Evolutionary conservation across 2,329 filamentous ascomycete species (phyloP).

Genomic region (Penicillium fuscoglaucum): DNA sequence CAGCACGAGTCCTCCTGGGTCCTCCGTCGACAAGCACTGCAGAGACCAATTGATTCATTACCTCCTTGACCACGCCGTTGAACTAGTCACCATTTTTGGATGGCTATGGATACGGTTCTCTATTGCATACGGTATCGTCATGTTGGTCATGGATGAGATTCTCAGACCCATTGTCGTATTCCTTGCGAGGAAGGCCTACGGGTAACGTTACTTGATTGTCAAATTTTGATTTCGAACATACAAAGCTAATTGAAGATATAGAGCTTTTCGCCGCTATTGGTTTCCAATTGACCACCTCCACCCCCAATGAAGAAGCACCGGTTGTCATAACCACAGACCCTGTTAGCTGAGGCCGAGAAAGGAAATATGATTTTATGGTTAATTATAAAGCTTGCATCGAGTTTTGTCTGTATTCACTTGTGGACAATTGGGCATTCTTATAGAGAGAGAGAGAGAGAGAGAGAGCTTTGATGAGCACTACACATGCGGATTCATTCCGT

Average conservation of each 20-base stretch:
- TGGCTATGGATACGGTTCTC: not conserved
- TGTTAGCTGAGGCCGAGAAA: too few relatives aligned
- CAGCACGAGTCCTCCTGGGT: too few relatives aligned
- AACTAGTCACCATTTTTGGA: not conserved
- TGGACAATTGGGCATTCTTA: not conserved
- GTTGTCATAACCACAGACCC: too few relatives aligned
- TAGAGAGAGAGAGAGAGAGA: not conserved
- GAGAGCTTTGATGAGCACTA: not conserved
- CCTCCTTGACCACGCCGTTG: not conserved
- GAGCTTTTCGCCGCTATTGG: not conserved
- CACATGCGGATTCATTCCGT: not conserved
- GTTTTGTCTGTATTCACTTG: not conserved
- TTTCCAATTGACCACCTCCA: not conserved
- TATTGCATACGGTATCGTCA: too few relatives aligned
- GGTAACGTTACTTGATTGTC: not conserved
- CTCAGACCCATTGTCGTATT: not conserved
- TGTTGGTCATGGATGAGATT: not conserved
- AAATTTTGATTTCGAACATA: not conserved
- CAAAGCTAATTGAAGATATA: not conserved
- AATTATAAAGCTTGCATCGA: too few relatives aligned
- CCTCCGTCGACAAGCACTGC: not conserved
- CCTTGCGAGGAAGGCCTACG: not conserved
- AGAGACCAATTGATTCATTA: not conserved
- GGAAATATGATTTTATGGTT: too few relatives aligned
- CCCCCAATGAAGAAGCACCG: not conserved